A percentile compares a stretch with the other conserved stretches of the same genome.
Conservation (phyloP, 164 flowering plant genomes). For the Umbilicus rupestris region DNA sequence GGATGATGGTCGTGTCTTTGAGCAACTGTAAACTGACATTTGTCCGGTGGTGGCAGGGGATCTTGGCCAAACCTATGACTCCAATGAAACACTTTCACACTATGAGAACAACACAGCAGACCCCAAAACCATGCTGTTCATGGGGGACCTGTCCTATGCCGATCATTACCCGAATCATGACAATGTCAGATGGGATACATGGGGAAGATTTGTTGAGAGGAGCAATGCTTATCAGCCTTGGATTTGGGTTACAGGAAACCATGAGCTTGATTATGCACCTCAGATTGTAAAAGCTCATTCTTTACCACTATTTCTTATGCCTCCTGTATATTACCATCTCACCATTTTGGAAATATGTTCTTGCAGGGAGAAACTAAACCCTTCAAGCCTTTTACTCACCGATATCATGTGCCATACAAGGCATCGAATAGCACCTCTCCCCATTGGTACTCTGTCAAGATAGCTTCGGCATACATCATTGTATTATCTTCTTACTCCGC, state of each 20-base stretch:
- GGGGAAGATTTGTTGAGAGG: constrained; percentile 4
- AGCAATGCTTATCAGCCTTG: neutral
- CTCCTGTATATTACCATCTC: too few species aligned
- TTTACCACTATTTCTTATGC: too few species aligned
- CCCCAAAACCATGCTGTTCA: neutral
- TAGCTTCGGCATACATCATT: constrained; percentile 7
- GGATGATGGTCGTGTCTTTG: too few species aligned
- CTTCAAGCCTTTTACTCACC: constrained; percentile 4
- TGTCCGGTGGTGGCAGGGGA: neutral
- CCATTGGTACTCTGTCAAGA: constrained; percentile 6
- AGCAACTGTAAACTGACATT: too few species aligned
- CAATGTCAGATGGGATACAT: neutral
- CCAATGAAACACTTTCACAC: neutral
- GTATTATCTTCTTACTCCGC: constrained; percentile 5
- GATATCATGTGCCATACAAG: constrained; percentile 1
- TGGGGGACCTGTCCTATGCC: neutral
- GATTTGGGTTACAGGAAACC: constrained; percentile 4
- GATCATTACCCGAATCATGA: neutral
- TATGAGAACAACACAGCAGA: neutral
- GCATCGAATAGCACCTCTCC: neutral
- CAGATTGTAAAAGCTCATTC: neutral
- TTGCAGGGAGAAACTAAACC: constrained; percentile 7
- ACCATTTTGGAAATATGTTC: too few species aligned
- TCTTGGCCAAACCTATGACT: constrained; percentile 3
- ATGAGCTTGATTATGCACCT: neutral